phyloP scores from a whole-genome alignment of 176 grass and related monocot species.

The Bromus sterilis region DNA sequence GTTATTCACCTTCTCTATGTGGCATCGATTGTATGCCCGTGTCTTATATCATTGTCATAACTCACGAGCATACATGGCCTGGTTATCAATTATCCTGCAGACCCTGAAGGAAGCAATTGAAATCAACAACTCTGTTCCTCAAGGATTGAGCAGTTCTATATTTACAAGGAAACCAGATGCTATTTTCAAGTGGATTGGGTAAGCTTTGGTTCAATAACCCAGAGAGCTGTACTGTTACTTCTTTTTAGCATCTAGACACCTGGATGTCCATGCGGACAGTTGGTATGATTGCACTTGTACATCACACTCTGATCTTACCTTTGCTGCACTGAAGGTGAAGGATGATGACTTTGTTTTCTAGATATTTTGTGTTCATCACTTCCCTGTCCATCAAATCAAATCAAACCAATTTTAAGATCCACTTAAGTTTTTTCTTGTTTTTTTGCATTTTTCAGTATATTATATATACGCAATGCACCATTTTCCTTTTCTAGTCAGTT shows the following conservation, averaged over 20 bases:
- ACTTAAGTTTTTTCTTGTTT: not conserved
- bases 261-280: not conserved
- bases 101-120: constrained; percentile 90
- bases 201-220: constrained; percentile 23
- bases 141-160: constrained; percentile 97
- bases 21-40: not conserved
- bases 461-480: not conserved
- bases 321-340: not conserved
- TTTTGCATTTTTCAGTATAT: not conserved
- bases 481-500: not conserved
- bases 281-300: not conserved
- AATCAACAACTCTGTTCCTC: constrained; percentile 94
- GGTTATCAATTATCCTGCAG: constrained; percentile 27
- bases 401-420: not conserved
- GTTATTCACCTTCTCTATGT: constrained; percentile 1
- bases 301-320: not conserved
- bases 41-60: not conserved
- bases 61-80: not conserved
- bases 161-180: constrained; percentile 85
- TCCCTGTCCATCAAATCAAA: not conserved
- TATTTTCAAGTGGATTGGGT: constrained; percentile 99
- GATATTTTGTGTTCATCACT: not conserved
- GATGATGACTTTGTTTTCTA: not conserved
- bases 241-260: not conserved
- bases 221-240: not conserved